A percentile compares a stretch with the other conserved stretches of the same genome.
Evolutionary conservation across 306 rosid genomes (phyloP).

Genomic region (Castanea sativa): DNA sequence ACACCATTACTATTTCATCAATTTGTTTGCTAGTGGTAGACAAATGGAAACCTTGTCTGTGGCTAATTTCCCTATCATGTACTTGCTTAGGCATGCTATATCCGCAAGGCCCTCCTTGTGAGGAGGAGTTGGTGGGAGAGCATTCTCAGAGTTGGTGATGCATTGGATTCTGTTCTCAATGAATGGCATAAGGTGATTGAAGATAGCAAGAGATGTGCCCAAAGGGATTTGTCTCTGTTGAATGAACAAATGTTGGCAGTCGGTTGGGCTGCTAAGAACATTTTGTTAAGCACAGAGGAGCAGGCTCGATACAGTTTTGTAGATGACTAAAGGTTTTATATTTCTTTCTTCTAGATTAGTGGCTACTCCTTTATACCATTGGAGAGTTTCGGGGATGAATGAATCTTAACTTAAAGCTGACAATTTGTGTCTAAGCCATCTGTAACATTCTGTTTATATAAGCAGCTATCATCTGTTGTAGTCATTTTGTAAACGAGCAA

Average conservation of each 20-base stretch:
- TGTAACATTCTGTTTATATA: no score
- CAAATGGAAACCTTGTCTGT: neutral
- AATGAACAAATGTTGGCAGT: constrained; percentile 46
- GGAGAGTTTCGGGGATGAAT: constrained; percentile 24
- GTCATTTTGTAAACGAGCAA: no score
- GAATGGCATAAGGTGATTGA: constrained; percentile 64
- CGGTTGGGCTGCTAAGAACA: constrained; percentile 73
- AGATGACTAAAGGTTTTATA: constrained; percentile 32
- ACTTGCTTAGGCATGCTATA: constrained; percentile 59
- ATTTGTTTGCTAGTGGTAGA: neutral
- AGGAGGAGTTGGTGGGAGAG: constrained; percentile 38
- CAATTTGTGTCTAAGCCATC: neutral
- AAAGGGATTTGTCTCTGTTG: constrained; percentile 42
- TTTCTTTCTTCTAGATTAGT: neutral
- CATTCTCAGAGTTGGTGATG: constrained; percentile 23
- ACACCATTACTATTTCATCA: neutral
- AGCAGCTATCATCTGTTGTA: no score
- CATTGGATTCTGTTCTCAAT: constrained; percentile 30
- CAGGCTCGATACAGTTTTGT: constrained; percentile 63
- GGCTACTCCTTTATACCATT: constrained; percentile 10
- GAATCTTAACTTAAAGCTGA: neutral
- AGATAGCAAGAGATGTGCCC: constrained; percentile 54
- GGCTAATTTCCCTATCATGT: neutral
- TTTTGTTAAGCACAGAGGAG: constrained; percentile 57
- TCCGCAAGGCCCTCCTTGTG: constrained; percentile 44